Evolutionary conservation across 345 rosid species (phyloP).

Genomic region (Gossypium turneri): DNA sequence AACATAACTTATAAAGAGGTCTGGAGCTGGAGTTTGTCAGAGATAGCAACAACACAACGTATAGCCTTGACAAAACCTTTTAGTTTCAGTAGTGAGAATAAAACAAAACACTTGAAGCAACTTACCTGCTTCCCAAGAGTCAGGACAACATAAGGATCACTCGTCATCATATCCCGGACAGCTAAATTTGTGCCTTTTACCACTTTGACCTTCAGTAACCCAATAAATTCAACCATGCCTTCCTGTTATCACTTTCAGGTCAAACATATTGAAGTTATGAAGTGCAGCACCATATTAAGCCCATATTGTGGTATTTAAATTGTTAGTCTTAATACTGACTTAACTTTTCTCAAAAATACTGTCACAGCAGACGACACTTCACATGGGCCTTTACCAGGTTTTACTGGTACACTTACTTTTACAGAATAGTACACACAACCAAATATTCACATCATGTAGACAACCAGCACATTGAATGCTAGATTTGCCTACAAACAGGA

Average conservation of each 20-base stretch:
- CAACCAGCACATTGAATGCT: background rate
- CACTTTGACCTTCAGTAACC: conserved; percentile 72
- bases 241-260: conserved; percentile 46
- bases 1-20: background rate
- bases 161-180: conserved; percentile 86
- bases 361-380: background rate
- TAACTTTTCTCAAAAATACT: background rate
- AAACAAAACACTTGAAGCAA: background rate
- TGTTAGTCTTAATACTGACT: background rate
- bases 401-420: background rate
- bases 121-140: conserved; percentile 27
- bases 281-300: conserved; percentile 6
- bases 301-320: background rate
- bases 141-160: conserved; percentile 91
- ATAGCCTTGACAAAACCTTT: background rate
- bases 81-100: background rate
- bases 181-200: conserved; percentile 76
- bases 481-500: background rate
- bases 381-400: background rate
- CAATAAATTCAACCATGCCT: conserved; percentile 87
- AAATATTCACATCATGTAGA: background rate
- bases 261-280: conserved; percentile 17
- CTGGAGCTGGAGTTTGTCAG: background rate
- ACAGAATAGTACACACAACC: background rate
- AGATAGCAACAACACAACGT: conserved; percentile 1